These are phyloP conservation scores for Vitis hybrid DNA, from an alignment of 177 flowering plant species.

Conservation along the genomic window DNA sequence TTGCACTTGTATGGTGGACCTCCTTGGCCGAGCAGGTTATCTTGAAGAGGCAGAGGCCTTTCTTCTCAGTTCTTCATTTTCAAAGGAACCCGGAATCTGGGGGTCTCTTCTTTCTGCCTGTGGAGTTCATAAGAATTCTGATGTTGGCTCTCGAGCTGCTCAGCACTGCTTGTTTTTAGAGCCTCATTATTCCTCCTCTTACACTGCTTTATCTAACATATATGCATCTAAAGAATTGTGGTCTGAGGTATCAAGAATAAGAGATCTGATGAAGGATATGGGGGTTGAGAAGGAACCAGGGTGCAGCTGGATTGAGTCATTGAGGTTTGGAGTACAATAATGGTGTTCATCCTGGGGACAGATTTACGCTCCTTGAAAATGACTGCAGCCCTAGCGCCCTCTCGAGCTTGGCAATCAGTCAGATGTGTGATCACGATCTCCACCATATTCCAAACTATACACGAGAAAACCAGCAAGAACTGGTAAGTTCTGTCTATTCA, in stretches of 20 bases:
- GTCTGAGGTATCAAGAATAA: slow-evolving; percentile 18
- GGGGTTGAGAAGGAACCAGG: slow-evolving; percentile 27
- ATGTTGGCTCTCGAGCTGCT: slow-evolving; percentile 27
- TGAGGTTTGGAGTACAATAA: slow-evolving; percentile 1
- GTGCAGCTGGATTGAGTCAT: slow-evolving; percentile 23
- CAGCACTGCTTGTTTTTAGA: slow-evolving; percentile 20
- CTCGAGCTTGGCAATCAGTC: too few relatives aligned
- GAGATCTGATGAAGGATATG: slow-evolving; percentile 24
- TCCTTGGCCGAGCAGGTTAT: slow-evolving; percentile 29
- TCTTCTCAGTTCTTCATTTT: slow-evolving; percentile 22
- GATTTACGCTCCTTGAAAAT: too few relatives aligned
- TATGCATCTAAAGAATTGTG: slow-evolving; percentile 29
- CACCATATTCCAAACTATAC: too few relatives aligned
- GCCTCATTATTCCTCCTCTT: slow-evolving; percentile 18
- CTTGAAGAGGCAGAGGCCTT: slow-evolving; percentile 25
- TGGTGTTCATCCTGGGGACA: neutral
- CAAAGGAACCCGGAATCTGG: slow-evolving; percentile 29
- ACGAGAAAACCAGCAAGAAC: too few relatives aligned
- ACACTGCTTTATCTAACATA: slow-evolving; percentile 23
- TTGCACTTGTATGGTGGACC: slow-evolving; percentile 32
- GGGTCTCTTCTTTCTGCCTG: slow-evolving; percentile 28
- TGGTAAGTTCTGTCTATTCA: too few relatives aligned
- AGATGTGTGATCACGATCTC: too few relatives aligned
- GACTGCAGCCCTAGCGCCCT: too few relatives aligned
- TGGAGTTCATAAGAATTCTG: slow-evolving; percentile 22